Percentiles rank a stretch among this genome's conserved stretches.
These are phyloP conservation scores for Lichina pygmaea DNA, from an alignment of 495 filamentous ascomycete species.

Conservation along the genomic window DNA sequence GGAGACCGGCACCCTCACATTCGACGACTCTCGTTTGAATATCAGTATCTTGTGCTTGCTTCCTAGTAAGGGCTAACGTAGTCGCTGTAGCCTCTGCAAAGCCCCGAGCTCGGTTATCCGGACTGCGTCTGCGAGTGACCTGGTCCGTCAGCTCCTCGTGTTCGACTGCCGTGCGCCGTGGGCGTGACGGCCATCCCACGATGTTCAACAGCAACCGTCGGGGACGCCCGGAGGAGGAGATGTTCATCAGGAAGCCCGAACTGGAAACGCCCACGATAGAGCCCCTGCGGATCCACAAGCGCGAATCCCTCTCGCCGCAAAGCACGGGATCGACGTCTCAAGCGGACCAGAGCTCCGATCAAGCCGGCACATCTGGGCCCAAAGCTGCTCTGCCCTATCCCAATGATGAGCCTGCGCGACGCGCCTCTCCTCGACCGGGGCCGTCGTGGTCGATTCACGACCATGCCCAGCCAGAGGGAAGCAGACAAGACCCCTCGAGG, in stretches of 20 bases:
- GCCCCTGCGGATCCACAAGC: slow-evolving; percentile 67
- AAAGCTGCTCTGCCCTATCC: slow-evolving; percentile 48
- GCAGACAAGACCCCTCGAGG: slow-evolving; percentile 3
- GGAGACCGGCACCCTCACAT: no score
- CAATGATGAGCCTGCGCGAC: slow-evolving; percentile 20
- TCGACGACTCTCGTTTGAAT: no score
- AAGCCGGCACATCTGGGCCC: slow-evolving; percentile 34
- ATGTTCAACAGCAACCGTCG: neutral
- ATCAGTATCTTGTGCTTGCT: no score
- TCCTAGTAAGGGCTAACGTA: no score
- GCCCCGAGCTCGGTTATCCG: no score
- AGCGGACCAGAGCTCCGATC: slow-evolving; percentile 20
- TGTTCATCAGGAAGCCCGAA: slow-evolving; percentile 42
- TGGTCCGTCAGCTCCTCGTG: no score
- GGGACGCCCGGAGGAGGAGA: slow-evolving; percentile 24
- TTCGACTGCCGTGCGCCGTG: no score
- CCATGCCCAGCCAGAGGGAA: slow-evolving; percentile 11
- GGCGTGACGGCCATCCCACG: no score
- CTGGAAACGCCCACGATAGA: slow-evolving; percentile 48
- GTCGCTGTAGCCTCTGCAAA: no score
- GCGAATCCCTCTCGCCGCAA: slow-evolving; percentile 17
- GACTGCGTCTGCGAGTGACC: no score
- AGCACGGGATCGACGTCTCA: slow-evolving; percentile 12
- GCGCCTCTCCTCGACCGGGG: slow-evolving; percentile 18
- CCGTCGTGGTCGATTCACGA: slow-evolving; percentile 7